A percentile compares a stretch with the other conserved stretches of the same genome.
These are phyloP conservation scores for Cutaneotrichosporon curvatum DNA, from an alignment of 1,284 basidiomycete genomes.

Conservation along the genomic window DNA sequence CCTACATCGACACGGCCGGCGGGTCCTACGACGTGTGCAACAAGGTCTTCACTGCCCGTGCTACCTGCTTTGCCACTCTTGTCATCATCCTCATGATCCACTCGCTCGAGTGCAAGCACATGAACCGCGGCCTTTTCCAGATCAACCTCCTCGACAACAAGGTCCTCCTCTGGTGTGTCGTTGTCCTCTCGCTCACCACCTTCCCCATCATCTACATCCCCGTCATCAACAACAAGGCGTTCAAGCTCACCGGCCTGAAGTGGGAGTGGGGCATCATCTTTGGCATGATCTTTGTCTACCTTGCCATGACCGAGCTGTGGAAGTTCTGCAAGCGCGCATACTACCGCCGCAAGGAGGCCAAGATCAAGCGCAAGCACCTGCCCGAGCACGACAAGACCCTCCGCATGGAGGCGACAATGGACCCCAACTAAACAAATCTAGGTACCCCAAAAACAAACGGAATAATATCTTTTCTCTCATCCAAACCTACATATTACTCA, in stretches of 20 bases:
- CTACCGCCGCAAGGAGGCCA: conserved; percentile 10
- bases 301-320: conserved; percentile 32
- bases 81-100: conserved; percentile 51
- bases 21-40: conserved; percentile 13
- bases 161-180: conserved; percentile 51
- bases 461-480: too few relatives aligned
- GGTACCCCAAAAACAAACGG: neutral
- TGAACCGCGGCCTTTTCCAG: conserved; percentile 45
- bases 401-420: conserved; percentile 34
- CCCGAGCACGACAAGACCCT: conserved; percentile 35
- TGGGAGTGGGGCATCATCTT: conserved; percentile 48
- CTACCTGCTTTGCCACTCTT: conserved; percentile 53
- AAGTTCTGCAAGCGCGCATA: conserved; percentile 36
- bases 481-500: too few relatives aligned
- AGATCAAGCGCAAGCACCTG: conserved; percentile 1
- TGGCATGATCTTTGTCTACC: conserved; percentile 43
- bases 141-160: conserved; percentile 54
- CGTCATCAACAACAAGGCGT: conserved; percentile 43
- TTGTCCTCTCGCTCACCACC: conserved; percentile 35
- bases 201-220: conserved; percentile 47
- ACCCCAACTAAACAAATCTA: neutral
- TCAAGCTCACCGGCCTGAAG: conserved; percentile 35
- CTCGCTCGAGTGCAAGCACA: conserved; percentile 46
- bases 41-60: conserved; percentile 54
- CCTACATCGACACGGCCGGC: neutral